Conservation (phyloP, 208 protist genomes). For the Leishmania mexicana region DNA sequence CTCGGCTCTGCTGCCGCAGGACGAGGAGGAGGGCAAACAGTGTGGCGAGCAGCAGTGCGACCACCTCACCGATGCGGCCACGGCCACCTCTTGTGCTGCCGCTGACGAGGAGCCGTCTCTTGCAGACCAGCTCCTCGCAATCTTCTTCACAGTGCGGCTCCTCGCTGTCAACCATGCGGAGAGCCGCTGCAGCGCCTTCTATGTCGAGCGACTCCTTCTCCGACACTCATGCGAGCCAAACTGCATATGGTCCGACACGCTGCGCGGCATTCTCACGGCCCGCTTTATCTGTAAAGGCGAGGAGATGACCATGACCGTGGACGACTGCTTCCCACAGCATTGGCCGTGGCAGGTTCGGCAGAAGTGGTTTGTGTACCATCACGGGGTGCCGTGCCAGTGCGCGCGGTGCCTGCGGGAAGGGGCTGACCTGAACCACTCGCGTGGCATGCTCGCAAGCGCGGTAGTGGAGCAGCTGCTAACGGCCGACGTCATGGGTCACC, state of each 20-base stretch:
- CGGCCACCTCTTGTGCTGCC: background rate
- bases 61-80: background rate
- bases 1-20: background rate
- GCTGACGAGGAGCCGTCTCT: background rate
- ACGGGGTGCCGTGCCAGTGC: conserved; percentile 48
- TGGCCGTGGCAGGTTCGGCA: conserved; percentile 53
- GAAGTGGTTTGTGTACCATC: conserved; percentile 49
- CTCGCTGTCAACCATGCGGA: conserved; percentile 15
- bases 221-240: conserved; percentile 66
- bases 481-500: conserved; percentile 26
- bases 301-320: conserved; percentile 46
- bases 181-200: conserved; percentile 23
- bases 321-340: conserved; percentile 45
- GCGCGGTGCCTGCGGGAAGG: conserved; percentile 44
- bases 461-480: conserved; percentile 50
- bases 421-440: conserved; percentile 26
- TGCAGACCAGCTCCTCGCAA: conserved; percentile 4
- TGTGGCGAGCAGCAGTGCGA: background rate
- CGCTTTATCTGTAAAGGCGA: conserved; percentile 62
- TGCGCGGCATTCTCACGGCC: conserved; percentile 33
- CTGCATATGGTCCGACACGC: conserved; percentile 45
- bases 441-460: conserved; percentile 46
- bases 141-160: conserved; percentile 34
- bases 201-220: conserved; percentile 36
- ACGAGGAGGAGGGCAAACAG: background rate